Percentiles rank a stretch among this genome's conserved stretches.
Conservation (phyloP, 164 flowering plant species). For the Macadamia tetraphylla region DNA sequence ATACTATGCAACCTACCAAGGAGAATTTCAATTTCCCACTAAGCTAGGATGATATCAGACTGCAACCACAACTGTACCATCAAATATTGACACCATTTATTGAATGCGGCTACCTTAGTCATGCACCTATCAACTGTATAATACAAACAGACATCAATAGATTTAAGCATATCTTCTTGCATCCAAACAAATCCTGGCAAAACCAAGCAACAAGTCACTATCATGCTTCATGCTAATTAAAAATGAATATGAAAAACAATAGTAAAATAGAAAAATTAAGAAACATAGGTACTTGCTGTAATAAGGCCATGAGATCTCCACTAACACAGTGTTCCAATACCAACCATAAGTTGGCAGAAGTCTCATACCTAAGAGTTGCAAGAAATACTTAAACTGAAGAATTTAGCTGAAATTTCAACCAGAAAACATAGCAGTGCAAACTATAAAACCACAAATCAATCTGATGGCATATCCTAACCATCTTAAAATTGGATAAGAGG, state of each 20-base stretch:
- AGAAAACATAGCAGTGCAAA: not conserved
- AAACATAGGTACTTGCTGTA: conserved; percentile 59
- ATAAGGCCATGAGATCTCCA: conserved; percentile 81
- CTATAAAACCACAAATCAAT: too few species aligned
- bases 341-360: conserved; percentile 93
- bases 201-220: not conserved
- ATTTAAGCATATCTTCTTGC: too few species aligned
- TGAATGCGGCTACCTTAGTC: not conserved
- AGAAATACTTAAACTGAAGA: not conserved
- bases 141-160: not conserved
- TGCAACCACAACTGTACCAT: too few species aligned
- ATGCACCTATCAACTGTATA: not conserved
- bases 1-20: too few species aligned
- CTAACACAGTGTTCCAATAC: conserved; percentile 98
- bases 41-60: too few species aligned
- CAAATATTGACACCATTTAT: too few species aligned
- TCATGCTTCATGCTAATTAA: not conserved
- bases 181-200: too few species aligned
- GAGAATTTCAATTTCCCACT: too few species aligned
- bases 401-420: not conserved
- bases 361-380: conserved; percentile 68
- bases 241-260: not conserved
- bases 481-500: too few species aligned
- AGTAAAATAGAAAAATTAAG: not conserved
- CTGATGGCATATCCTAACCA: too few species aligned